Evolutionary conservation across 2,329 filamentous ascomycete species (phyloP), one percentile per base, ranked within the genome.

Genomic region (Pestalotiopsis sp.): DNA sequence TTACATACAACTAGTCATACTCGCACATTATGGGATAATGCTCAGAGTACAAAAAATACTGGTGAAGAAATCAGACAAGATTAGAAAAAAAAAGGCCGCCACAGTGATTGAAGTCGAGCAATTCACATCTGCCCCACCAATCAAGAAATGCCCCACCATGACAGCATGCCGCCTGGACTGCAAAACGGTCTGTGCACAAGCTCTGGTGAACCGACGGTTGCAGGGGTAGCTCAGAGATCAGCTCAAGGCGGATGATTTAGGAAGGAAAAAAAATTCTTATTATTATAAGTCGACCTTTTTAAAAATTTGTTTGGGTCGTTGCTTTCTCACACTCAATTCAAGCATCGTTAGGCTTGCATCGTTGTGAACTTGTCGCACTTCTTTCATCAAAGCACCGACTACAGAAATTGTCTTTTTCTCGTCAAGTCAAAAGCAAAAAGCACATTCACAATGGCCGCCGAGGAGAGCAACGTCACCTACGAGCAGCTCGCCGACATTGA

Each of bases 401-500:
- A 2, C 14, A 52, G 20, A 52, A 52, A 9, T 36, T 36, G 31
- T 36, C 6, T 9, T 36, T 9, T 36, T 36, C 31, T 31, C 31
- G 7, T 9, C 31, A 36, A 36, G 31, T 36, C 45, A n/a, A 52
- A 17, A 12, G 20, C 2, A 17, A 23, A 52, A 5, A 52, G 9
- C 14, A 52, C 7, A 62, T 20, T 20, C 58, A 66, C 39, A 25
- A 36, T 41, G n/a, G 56, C 58, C 27, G n/a, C 62, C 27, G 68
- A 68, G 23, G 64, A 60, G 45, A 41, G 39, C 56, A 66, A 62
- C 69, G 82, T 91, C 70, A 87, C 86, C 69, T 95, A 93, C 81
- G 92, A 94, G 81, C 89, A 95, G 79, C 90, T 98, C 72, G 88
- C 90, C 69, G 87, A 91, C 68, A 86, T 98, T 72, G 93, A 97